Evolutionary conservation across 805 yeast genomes (phyloP).

Genomic region (Spathaspora boniae): DNA sequence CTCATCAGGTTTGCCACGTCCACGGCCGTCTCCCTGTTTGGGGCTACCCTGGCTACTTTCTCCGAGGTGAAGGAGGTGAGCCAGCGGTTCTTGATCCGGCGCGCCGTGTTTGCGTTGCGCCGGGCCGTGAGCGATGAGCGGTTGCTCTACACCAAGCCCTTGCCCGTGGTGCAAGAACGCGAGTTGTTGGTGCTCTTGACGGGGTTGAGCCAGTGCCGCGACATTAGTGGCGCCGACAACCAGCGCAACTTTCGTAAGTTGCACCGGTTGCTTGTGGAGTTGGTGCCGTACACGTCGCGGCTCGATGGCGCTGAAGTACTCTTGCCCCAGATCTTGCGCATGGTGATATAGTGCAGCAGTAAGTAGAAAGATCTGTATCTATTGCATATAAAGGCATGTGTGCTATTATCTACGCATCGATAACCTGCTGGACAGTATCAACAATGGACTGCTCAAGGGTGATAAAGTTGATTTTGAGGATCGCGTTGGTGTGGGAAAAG

Average conservation of each 20-base stretch:
- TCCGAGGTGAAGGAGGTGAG: conserved; percentile 17
- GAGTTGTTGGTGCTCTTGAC: conserved; percentile 52
- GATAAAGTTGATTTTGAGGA: conserved; percentile 19
- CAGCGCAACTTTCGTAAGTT: conserved; percentile 8
- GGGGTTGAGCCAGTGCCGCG: conserved; percentile 25
- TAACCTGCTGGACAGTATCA: conserved; percentile 23
- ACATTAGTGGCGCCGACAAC: conserved; percentile 7
- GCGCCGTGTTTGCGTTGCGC: conserved; percentile 59
- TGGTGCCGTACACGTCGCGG: conserved; percentile 15
- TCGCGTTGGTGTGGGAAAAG: neutral
- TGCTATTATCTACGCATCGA: no score
- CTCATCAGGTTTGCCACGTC: conserved; percentile 40
- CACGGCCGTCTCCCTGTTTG: no score
- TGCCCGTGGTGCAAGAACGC: conserved; percentile 58
- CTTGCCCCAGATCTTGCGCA: conserved; percentile 4
- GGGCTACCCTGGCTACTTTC: no score
- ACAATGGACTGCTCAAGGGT: conserved; percentile 19
- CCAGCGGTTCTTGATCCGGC: conserved; percentile 43
- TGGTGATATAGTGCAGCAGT: neutral
- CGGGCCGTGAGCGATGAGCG: conserved; percentile 62
- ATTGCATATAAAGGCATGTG: no score
- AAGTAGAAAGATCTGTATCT: no score
- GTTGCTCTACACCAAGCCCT: conserved; percentile 59
- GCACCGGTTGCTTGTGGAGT: conserved; percentile 14
- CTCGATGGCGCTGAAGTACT: conserved; percentile 1